These are phyloP conservation scores for Microascus cirrosus DNA, from an alignment of 2,329 filamentous ascomycete genomes.

Conservation along the genomic window DNA sequence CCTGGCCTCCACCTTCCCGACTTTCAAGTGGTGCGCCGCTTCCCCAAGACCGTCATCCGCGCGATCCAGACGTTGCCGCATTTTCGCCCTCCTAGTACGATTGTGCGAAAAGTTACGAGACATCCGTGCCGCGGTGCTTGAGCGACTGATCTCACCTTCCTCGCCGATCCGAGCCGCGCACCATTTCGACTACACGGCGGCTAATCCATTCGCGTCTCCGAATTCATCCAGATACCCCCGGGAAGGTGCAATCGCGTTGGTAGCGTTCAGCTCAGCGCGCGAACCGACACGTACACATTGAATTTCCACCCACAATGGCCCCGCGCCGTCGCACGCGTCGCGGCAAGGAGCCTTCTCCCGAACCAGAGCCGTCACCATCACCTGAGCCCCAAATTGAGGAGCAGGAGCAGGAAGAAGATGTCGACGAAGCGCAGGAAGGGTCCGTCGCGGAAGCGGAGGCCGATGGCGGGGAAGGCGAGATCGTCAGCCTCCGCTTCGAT, in stretches of 20 bases:
- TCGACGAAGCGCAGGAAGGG: constrained; percentile 7
- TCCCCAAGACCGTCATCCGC: not conserved
- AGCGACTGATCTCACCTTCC: not conserved
- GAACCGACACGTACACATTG: not conserved
- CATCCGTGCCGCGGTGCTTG: not conserved
- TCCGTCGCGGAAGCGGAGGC: not conserved
- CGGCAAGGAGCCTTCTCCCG: constrained; percentile 61
- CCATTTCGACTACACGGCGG: not conserved
- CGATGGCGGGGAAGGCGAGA: constrained; percentile 11
- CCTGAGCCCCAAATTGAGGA: constrained; percentile 6
- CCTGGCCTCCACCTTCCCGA: not conserved
- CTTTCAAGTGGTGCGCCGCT: not conserved
- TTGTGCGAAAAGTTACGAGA: not conserved
- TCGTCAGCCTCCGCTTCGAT: constrained; percentile 58
- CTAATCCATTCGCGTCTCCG: not conserved
- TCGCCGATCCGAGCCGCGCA: not conserved
- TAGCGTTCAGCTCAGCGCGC: not conserved
- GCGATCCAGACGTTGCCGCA: not conserved
- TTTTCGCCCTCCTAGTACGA: not conserved
- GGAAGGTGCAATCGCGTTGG: not conserved
- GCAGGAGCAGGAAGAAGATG: constrained; percentile 3
- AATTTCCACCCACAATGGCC: constrained; percentile 24
- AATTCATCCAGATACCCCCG: not conserved
- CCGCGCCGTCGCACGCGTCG: constrained; percentile 65
- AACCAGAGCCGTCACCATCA: not conserved